Evolutionary conservation across 768 basidiomycete species (phyloP), one percentile per base, ranked within the genome.

Genomic region (Udeniomyces megalosporus): DNA sequence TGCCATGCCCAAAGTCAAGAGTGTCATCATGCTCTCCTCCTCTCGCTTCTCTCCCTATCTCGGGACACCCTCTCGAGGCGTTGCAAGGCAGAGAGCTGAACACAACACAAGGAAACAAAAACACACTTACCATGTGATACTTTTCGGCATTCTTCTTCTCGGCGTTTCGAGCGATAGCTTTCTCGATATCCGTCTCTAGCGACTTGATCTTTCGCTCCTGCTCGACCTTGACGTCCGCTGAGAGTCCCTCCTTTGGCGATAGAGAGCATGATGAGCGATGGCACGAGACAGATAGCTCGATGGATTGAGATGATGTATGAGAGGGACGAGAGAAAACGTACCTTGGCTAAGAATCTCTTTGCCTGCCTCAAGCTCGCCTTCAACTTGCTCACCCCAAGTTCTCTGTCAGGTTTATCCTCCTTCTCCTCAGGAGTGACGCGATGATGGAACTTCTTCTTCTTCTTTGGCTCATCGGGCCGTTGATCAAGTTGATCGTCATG

Each of bases 281-380:
- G 29, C 58, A 58, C 29, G 20, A 17, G 62, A 58, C 28, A 53
- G 11, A 17, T 42, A 26, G 42, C 31, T 35, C 56, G 29, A 11
- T 17, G 2, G 14, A 1, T 24, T 26, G 45, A 53, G 51, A 22
- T 42, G 38, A 42, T 17, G 38, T 8, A 17, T 42, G 38, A 42
- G 38, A 42, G 38, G 38, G 38, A 17, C 10, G 38, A 42, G 17
- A 42, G 11, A 34, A 66, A 73, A 62, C 46, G 38, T 17, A 86
- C 86, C 78, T 85, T 91, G 28, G 85, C 84, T 35, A 93, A 78
- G 42, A 96, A 74, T 51, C 92, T 76, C 65, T 81, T 80, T 1
- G 89, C 85, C 74, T 93, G 90, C 58, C 92, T 77, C 58, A 96
- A 74, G 29, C 83, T 77, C 5, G 89, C 80, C 72, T 95, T 96